phyloP scores from a whole-genome alignment of 2,329 filamentous ascomycete genomes.

The Lachnellula arida region DNA sequence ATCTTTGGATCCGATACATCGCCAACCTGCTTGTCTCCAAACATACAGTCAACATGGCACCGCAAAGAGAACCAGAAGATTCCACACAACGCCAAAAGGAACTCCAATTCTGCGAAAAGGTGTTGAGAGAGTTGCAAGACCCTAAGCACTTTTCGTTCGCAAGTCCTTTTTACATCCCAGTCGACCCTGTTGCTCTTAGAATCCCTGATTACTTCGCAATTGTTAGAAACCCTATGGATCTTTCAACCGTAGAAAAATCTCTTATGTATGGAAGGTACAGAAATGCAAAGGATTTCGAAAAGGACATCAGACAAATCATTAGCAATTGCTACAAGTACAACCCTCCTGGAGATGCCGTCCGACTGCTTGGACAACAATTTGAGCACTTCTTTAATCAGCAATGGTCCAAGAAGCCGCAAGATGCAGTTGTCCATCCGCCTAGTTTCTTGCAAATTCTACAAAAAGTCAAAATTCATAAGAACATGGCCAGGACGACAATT shows the following conservation, averaged over 20 bases:
- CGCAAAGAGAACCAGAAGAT: too few species aligned
- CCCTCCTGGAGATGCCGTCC: conserved; percentile 68
- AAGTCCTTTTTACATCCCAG: conserved; percentile 72
- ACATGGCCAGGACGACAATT: too few species aligned
- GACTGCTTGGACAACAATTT: conserved; percentile 64
- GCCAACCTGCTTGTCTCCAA: too few species aligned
- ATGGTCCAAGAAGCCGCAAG: conserved; percentile 75
- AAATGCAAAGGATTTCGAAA: conserved; percentile 79
- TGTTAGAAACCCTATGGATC: conserved; percentile 96
- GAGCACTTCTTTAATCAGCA: conserved; percentile 70
- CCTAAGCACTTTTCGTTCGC: conserved; percentile 64
- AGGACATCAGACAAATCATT: conserved; percentile 77
- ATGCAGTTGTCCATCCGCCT: conserved; percentile 71
- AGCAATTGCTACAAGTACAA: conserved; percentile 94
- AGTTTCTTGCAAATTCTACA: too few species aligned
- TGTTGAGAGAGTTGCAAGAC: conserved; percentile 73
- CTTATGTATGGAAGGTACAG: conserved; percentile 74
- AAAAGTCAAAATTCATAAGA: too few species aligned
- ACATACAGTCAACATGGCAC: too few species aligned
- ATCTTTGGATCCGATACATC: too few species aligned
- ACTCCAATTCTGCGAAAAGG: conserved; percentile 82
- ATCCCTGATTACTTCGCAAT: conserved; percentile 91
- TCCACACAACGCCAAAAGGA: conserved; percentile 40
- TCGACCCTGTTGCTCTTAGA: conserved; percentile 89
- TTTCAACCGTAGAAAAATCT: conserved; percentile 75